phyloP scores from a whole-genome alignment of 2,329 filamentous ascomycete species.

The Epichloe glyceriae region DNA sequence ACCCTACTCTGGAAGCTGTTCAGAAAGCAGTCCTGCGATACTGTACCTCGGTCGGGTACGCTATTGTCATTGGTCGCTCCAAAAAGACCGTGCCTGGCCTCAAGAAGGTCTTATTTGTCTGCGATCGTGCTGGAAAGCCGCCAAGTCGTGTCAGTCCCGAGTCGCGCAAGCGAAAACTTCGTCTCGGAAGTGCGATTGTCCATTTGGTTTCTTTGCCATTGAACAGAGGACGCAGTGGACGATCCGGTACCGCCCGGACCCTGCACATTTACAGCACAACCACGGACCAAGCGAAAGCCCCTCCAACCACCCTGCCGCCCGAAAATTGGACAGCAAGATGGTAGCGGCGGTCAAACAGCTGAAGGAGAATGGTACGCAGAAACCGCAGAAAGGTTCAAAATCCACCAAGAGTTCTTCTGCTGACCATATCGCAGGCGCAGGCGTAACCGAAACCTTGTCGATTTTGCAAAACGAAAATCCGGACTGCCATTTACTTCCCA shows the following conservation, averaged over 20 bases:
- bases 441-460: constrained; percentile 52
- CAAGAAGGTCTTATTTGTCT: constrained; percentile 56
- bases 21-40: constrained; percentile 52
- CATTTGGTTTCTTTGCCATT: constrained; percentile 58
- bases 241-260: constrained; percentile 49
- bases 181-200: constrained; percentile 55
- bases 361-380: constrained; percentile 48
- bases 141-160: constrained; percentile 50
- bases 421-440: constrained; percentile 35
- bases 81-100: constrained; percentile 55
- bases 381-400: constrained; percentile 3
- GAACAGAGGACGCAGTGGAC: constrained; percentile 56
- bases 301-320: constrained; percentile 50
- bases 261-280: constrained; percentile 46
- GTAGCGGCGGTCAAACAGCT: constrained; percentile 53
- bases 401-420: constrained; percentile 6
- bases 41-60: constrained; percentile 54
- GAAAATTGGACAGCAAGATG: constrained; percentile 55
- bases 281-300: constrained; percentile 55
- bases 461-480: constrained; percentile 52
- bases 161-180: constrained; percentile 53
- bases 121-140: constrained; percentile 51
- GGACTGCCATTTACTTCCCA: constrained; percentile 47
- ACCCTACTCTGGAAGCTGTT: constrained; percentile 49
- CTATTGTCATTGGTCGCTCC: constrained; percentile 53